Evolutionary conservation across 371 early-diverging fungal species (phyloP).

Genomic region (Rhizopus arrhizus): DNA sequence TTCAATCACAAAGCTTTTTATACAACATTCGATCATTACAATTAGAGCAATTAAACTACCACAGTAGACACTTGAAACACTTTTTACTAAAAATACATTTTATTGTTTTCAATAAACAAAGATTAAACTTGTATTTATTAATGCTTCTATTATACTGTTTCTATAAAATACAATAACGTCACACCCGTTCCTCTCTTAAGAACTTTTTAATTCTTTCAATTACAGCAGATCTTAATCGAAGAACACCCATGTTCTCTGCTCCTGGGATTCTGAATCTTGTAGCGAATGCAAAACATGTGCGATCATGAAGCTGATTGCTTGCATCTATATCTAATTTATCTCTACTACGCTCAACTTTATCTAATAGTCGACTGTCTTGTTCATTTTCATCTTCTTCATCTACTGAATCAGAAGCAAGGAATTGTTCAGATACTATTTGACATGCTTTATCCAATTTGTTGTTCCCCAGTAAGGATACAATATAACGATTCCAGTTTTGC

Average conservation of each 20-base stretch:
- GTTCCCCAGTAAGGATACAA: constrained; percentile 21
- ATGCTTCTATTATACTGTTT: background rate
- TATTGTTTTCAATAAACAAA: too few species aligned
- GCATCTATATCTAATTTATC: constrained; percentile 24
- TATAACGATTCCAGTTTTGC: constrained; percentile 48
- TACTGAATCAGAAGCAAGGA: constrained; percentile 10
- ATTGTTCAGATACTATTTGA: constrained; percentile 10
- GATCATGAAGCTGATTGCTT: constrained; percentile 24
- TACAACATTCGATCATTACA: too few species aligned
- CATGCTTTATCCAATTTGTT: constrained; percentile 24
- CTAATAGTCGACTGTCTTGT: background rate
- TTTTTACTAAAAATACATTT: too few species aligned
- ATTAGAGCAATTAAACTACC: too few species aligned
- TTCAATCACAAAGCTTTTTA: too few species aligned
- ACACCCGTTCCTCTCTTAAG: background rate
- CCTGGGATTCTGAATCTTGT: constrained; percentile 23
- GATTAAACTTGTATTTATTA: too few species aligned
- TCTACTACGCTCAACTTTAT: constrained; percentile 9
- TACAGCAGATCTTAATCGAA: constrained; percentile 16
- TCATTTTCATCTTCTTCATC: background rate
- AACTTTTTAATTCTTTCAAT: constrained; percentile 15
- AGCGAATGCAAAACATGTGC: constrained; percentile 27
- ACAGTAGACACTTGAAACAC: too few species aligned
- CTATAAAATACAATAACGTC: background rate
- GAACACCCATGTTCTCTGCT: constrained; percentile 23